A percentile compares a stretch with the other conserved stretches of the same genome.
Evolutionary conservation across 257 asterid genomes (phyloP).

Genomic region (Solanum chilense): DNA sequence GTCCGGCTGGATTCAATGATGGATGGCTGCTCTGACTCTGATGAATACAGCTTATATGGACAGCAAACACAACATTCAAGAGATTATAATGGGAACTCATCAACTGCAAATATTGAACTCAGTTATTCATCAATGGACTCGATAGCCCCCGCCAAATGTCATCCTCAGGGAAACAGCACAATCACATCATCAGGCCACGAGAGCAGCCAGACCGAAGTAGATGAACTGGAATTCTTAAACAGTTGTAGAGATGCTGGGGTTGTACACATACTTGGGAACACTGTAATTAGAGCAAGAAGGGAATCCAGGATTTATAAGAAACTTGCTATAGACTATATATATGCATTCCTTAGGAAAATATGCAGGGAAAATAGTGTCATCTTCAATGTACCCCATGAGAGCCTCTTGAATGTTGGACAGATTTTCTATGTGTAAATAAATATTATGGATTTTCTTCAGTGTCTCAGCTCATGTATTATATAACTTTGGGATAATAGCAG

Average conservation of each 20-base stretch:
- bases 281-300: conserved; percentile 13
- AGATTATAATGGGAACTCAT: conserved; percentile 1
- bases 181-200: not conserved
- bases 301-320: conserved; percentile 9
- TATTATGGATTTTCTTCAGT: not conserved
- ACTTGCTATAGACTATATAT: conserved; percentile 10
- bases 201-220: conserved; percentile 3
- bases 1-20: conserved; percentile 11
- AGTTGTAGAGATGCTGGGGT: conserved; percentile 14
- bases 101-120: not conserved
- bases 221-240: conserved; percentile 12
- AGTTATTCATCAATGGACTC: conserved; percentile 3
- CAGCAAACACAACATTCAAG: conserved; percentile 7
- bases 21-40: conserved; percentile 9
- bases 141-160: not conserved
- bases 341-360: conserved; percentile 19
- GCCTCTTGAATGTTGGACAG: conserved; percentile 20
- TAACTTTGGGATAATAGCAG: not conserved
- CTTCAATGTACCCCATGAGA: conserved; percentile 19
- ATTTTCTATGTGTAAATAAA: conserved; percentile 8
- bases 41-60: conserved; percentile 8
- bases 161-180: not conserved
- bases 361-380: conserved; percentile 23
- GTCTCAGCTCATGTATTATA: not conserved
- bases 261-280: conserved; percentile 18